These are phyloP conservation scores for Yamadazyma diospyri DNA, from an alignment of 1,139 yeast genomes.

Conservation along the genomic window DNA sequence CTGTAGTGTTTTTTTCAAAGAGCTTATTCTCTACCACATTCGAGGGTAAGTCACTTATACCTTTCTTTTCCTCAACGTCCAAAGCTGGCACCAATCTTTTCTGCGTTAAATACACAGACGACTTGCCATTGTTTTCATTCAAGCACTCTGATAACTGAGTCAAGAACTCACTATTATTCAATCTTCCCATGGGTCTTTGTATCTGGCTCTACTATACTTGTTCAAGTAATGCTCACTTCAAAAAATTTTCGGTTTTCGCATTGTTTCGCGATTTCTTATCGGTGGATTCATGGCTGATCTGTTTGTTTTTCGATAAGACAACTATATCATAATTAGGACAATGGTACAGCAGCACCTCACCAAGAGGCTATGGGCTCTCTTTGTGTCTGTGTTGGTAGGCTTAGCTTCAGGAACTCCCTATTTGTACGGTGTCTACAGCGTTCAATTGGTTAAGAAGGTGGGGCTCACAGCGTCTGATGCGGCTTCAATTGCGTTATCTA, in stretches of 20 bases:
- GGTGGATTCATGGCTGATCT: not conserved
- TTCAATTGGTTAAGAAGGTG: constrained; percentile 57
- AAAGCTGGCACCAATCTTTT: constrained; percentile 33
- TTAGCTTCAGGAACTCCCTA: constrained; percentile 67
- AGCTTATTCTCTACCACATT: constrained; percentile 23
- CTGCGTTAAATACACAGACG: constrained; percentile 43
- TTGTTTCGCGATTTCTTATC: constrained; percentile 1
- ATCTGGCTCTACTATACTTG: not conserved
- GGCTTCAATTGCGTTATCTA: constrained; percentile 59
- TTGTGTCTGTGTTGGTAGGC: constrained; percentile 29
- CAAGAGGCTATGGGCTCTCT: constrained; percentile 15
- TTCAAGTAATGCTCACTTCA: too few relatives aligned
- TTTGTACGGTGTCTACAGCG: constrained; percentile 68
- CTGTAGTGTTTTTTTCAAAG: constrained; percentile 15
- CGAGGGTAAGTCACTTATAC: constrained; percentile 31
- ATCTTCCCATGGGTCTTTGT: constrained; percentile 33
- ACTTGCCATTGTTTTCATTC: constrained; percentile 32
- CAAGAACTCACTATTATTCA: constrained; percentile 38
- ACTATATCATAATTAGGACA: not conserved
- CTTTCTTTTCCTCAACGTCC: constrained; percentile 16
- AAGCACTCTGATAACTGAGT: constrained; percentile 27
- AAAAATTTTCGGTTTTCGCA: constrained; percentile 2
- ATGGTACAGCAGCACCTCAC: not conserved
- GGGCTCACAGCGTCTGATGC: constrained; percentile 58
- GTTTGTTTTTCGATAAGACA: not conserved